Evolutionary conservation across 164 flowering plant species (phyloP), one percentile per base, ranked within the genome.

Genomic region (Kingdonia uniflora): DNA sequence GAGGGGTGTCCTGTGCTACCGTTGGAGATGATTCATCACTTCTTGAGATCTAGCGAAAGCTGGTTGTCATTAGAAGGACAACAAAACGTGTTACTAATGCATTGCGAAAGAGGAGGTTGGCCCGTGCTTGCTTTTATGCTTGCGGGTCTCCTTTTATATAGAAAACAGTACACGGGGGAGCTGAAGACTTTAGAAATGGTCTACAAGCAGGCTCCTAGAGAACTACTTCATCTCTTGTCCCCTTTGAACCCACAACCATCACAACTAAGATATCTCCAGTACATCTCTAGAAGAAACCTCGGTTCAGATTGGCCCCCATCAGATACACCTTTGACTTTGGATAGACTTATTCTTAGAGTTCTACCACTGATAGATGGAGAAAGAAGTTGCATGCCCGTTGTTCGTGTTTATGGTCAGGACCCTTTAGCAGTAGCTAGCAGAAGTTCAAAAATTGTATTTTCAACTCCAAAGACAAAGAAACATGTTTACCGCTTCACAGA

Each of bases 51-150:
- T 1, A 83, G 95, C 61, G 97, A 91, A 62, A 87, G 95, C 62
- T 91, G 97, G 97, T 58, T 91, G 57, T 85, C 96, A 23, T 40
- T 83, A 65, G 89, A 80, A 61, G 96, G 96, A 53, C 96, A 85
- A 60, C 95, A 87, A 55, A 91, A 91, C 65, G 86, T 91, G 57
- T 73, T 91, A 51, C 61, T 91, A 59, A 80, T 91, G 96, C 98
- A 91, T 54, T 91, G 98, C 57, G 96, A 91, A 67, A 77, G 90
- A 61, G 96, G 98, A 26, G 98, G 95, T 21, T 91, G 98, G 98
- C 98, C 96, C 29, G 84, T 87, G 26, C 84, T 91, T 44, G 95
- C 98, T 0, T 91, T 91, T 60, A 87, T 91, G 95, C 90, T 91
- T 26, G 95, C 98, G 14, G 86, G 85, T 41, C 92, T 91, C 52